Evolutionary conservation across 2,329 filamentous ascomycete genomes (phyloP), one percentile per base, ranked within the genome.

Genomic region (Clarireedia paspali): DNA sequence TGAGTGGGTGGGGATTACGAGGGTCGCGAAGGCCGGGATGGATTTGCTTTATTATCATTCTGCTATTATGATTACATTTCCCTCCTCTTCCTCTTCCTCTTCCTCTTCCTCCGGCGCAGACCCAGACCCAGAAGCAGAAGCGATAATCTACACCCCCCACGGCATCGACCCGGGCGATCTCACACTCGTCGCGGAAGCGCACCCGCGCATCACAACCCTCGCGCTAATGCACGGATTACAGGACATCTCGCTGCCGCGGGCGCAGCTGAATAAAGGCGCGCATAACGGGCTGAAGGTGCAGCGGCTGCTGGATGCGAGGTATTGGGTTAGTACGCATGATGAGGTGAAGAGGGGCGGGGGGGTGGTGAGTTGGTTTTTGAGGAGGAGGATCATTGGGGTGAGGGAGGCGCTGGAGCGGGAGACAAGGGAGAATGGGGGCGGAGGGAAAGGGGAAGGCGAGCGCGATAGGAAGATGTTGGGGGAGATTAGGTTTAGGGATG

Each of bases 261-360:
- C 80, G 64, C 82, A 85, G 66, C 70, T 85, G 36, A 87, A 87
- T 59, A 75, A 86, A 15, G 84, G 84, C 2, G 83, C 77, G 0
- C 72, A 79, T 57, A 87, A 86, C 63, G 84, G 80, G 0, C 68
- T 85, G 15, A 72, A 77, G 56, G 79, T 80, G 3, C 81, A 81
- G 57, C 68, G 74, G 15, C 68, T 76, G 4, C 68, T 80, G 30
- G 71, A 74, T 2, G 79, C 81, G 0, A 77, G 73, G 60, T 87
- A 86, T 63, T 87, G 83, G 84, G 70, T 87, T 17, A 77, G 76
- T 0, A 87, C 84, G 26, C 83, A 87, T 62, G 83, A 85, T 60
- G 83, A 86, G 67, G 71, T 79, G 4, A 86, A 86, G 68, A 75
- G 68, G 53, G 82, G 81, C 0, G 75, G 75, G 0, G 82, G 83